Evolutionary conservation across 176 grass and related monocot species (phyloP), one percentile per base, ranked within the genome.

Genomic region (Saccharum spontaneum): DNA sequence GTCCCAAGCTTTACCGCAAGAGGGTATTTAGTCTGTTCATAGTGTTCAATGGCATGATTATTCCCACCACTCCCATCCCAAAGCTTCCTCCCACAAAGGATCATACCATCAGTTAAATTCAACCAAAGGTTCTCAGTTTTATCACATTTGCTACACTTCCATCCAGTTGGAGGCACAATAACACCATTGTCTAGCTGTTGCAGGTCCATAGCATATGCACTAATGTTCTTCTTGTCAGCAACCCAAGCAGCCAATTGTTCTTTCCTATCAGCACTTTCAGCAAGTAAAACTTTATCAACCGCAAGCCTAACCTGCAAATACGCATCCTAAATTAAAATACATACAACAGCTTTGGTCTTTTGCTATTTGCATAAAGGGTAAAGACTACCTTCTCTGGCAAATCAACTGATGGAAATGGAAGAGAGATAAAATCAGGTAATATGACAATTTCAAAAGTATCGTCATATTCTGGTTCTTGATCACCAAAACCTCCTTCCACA

Each of bases 81-180:
- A 86, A 91, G 79, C 84, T 37, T 82, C 76, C 97, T 90, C 79
- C 97, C 97, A 57, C 93, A 99, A 46, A 99, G 79, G 79, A 96
- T 92, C 81, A 64, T 94, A 68, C 97, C 97, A 92, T 99, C 97
- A 44, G 94, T 96, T 87, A 99, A 86, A 83, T 99, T 99, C 87
- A 99, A 80, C 97, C 97, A 99, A 30, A 99, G 93, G 87, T 99
- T 99, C 72, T 96, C 97, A 39, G 86, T 94, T 87, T 99, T 99
- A 76, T 99, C 91, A 20, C 93, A 99, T 82, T 96, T 99, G 90
- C 89, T 76, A 83, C 97, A 99, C 82, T 94, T 96, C 97, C 97
- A 99, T 69, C 97, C 94, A 52, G 88, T 88, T 86, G 94, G 94
- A 69, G 93, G 90, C 52, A 99, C 91, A 85, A 89, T 10, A 82